Evolutionary conservation across 345 rosid species (phyloP), one percentile per base, ranked within the genome.

Genomic region (Conringia planisiliqua): DNA sequence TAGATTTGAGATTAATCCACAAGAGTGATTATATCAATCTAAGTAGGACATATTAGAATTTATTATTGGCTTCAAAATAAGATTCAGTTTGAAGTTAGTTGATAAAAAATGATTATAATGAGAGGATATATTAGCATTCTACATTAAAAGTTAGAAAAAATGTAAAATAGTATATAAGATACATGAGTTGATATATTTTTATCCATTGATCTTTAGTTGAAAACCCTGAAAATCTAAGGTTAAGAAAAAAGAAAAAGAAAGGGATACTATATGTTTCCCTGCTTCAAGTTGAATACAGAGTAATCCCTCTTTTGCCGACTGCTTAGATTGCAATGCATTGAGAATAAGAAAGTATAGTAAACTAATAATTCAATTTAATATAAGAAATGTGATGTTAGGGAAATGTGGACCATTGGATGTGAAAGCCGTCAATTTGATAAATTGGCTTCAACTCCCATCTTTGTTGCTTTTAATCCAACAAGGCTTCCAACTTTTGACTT

Each of bases 381-480:
- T 57, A 26, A 18, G 55, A 16, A 51, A 11, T 62, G 54, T 17
- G 52, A 50, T 12, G 51, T 9, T 26, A 27, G 51, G 20, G 22
- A 20, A 56, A 67, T 50, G 16, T 58, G 54, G 44, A 67, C 68
- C 78, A 68, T 50, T 66, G 46, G 56, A 59, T 75, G 72, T 74
- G 73, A 11, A 26, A 74, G 60, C 66, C 72, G 51, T 56, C 8
- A 57, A 35, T 47, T 14, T 22, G 68, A 51, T 52, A 16, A 39
- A 12, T 27, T 17, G 6, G 24, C 47, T 6, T 17, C 39, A 50
- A 51, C 33, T 52, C 35, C 7, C 5, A 10, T 36, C 47, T 39
- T 22, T 75, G 73, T 60, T 75, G 68, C 68, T 68, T 68, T 75
- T n/a, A 1, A 16, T 17, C 73, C 73, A 67, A 67, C 78, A 66